Evolutionary conservation across 192 early-diverging fungal species (phyloP).

Genomic region (Phycomyces blakesleeanus): DNA sequence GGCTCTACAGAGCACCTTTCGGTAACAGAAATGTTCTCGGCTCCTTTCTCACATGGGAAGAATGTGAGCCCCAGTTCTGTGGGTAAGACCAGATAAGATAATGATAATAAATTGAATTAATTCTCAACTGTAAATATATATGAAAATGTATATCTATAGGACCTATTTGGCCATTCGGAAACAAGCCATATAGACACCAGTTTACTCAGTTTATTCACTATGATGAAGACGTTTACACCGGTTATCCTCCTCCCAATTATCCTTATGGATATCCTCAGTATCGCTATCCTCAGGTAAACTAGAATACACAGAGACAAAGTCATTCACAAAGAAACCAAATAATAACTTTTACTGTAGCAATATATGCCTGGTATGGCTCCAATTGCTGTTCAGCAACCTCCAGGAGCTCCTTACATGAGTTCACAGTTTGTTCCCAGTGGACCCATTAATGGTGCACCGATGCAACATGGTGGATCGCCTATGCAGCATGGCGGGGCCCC

Average conservation of each 20-base stretch:
- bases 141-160: slow-evolving; percentile 23
- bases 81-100: slow-evolving; percentile 24
- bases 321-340: not conserved
- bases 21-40: slow-evolving; percentile 36
- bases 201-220: slow-evolving; percentile 44
- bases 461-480: slow-evolving; percentile 30
- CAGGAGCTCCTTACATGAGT: slow-evolving; percentile 40
- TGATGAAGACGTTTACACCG: slow-evolving; percentile 47
- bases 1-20: slow-evolving; percentile 3
- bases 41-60: slow-evolving; percentile 45
- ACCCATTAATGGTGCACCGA: slow-evolving; percentile 32
- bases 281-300: slow-evolving; percentile 39
- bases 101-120: not conserved
- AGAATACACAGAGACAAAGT: not conserved
- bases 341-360: slow-evolving; percentile 32
- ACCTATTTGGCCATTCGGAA: slow-evolving; percentile 58
- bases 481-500: slow-evolving; percentile 33
- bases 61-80: slow-evolving; percentile 33
- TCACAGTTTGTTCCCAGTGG: slow-evolving; percentile 42
- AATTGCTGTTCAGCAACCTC: slow-evolving; percentile 44
- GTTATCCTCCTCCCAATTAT: slow-evolving; percentile 36
- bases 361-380: slow-evolving; percentile 41
- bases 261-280: slow-evolving; percentile 37
- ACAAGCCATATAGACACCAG: slow-evolving; percentile 46
- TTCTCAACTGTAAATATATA: not conserved